Base-by-base conservation (phyloP, 805 yeast genomes). In the Yamadazyma laniorum region DNA sequence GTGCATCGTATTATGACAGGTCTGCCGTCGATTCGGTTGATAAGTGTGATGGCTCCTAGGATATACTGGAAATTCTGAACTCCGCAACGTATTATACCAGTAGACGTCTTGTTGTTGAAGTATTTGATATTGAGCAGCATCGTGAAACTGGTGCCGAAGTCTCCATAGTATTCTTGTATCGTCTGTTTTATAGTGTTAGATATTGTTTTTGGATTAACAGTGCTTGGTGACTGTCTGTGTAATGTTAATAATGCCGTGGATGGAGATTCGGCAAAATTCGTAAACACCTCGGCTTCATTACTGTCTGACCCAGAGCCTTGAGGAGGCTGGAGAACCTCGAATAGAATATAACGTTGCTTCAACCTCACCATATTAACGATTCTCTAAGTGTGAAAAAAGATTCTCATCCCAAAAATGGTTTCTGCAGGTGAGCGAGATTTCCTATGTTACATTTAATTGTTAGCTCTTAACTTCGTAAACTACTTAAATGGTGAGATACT, bases 291-390 rank as follows among this genome's bases (percentile, higher is more conserved):
- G 2, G 3, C 3, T 4, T 30, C 36, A 11, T 13, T 6, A 6
- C 23, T 22, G 16, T 18, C 26, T 3, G 16, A 17, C 2, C 21
- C 18, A 1, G 34, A 3, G 6, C 29, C 37, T n/a, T 15, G 17
- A 0, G 71, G 75, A 0, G 95, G 95, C 47, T 80, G 80, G 4
- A 85, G 58, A 0, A 90, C 61, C 48, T 89, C 95, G 57, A 91
- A 90, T 3, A 89, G 68, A 9, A 90, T 70, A 52, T 91, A 90
- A 49, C 98, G 67, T 13, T 89, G 80, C 58, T 90, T 90, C 19
- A 90, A 69, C 52, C 98, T 76, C 12, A 90, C 98, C 98, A 90
- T 90, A 11, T 3, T 38, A 18, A 3, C n/a, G n/a, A n/a, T n/a
- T n/a, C n/a, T n/a, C n/a, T n/a, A n/a, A n/a, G n/a, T n/a, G n/a